A percentile compares a stretch with the other conserved stretches of the same genome.
Evolutionary conservation across 2,329 filamentous ascomycete species (phyloP).

Genomic region (Penicillium sp.): DNA sequence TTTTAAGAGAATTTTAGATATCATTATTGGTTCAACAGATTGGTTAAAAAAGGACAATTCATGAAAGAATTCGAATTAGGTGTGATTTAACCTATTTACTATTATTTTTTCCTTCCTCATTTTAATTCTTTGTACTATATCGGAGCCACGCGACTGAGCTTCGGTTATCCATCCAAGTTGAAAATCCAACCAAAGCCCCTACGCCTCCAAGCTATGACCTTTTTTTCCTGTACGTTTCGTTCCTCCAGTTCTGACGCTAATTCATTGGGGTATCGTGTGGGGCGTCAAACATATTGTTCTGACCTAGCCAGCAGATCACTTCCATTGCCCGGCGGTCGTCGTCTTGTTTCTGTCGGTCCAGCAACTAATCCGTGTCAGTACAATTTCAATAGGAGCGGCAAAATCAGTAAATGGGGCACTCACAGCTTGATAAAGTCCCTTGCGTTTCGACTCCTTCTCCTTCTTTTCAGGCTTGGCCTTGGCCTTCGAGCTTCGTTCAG

Average conservation of each 20-base stretch:
- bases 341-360: constrained; percentile 38
- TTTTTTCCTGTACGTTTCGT: constrained; percentile 1
- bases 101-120: background rate
- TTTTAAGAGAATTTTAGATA: background rate
- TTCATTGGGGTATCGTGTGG: constrained; percentile 6
- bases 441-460: constrained; percentile 24
- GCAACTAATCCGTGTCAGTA: constrained; percentile 25
- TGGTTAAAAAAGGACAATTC: background rate
- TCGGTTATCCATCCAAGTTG: background rate
- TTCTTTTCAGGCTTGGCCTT: constrained; percentile 23
- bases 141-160: constrained; percentile 1
- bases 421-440: constrained; percentile 39
- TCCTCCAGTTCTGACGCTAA: background rate
- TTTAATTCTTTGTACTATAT: background rate
- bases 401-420: constrained; percentile 13
- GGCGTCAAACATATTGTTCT: constrained; percentile 18
- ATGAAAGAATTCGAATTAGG: background rate
- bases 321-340: constrained; percentile 36
- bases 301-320: constrained; percentile 37
- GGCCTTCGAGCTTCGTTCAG: constrained; percentile 23
- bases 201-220: constrained; percentile 1
- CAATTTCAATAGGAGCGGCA: background rate
- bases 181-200: constrained; percentile 3
- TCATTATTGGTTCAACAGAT: background rate
- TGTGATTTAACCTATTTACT: background rate